phyloP scores from a whole-genome alignment of 2,329 filamentous ascomycete genomes.

The Fusarium sp. region DNA sequence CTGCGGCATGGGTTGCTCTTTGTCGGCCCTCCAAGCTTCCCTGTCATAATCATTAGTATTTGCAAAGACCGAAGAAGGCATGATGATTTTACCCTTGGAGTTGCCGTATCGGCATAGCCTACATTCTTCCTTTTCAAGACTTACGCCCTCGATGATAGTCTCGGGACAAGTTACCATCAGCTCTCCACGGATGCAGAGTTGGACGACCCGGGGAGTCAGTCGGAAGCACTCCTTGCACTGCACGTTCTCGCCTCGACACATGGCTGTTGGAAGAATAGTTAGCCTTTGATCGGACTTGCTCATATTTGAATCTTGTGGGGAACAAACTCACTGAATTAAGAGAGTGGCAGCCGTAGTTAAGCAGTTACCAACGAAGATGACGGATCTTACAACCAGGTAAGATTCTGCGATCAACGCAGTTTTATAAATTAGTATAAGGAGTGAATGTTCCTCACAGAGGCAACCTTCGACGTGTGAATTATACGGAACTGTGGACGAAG shows the following conservation, averaged over 20 bases:
- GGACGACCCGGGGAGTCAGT: slow-evolving; percentile 14
- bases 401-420: slow-evolving; percentile 7
- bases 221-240: slow-evolving; percentile 36
- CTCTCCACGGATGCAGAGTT: slow-evolving; percentile 34
- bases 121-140: slow-evolving; percentile 22
- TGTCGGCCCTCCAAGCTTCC: slow-evolving; percentile 16
- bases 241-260: slow-evolving; percentile 38
- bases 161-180: slow-evolving; percentile 28
- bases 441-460: slow-evolving; percentile 4
- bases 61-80: slow-evolving; percentile 11
- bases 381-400: slow-evolving; percentile 8
- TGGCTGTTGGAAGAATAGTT: not conserved
- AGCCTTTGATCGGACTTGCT: not conserved
- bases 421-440: slow-evolving; percentile 8
- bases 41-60: slow-evolving; percentile 25
- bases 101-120: slow-evolving; percentile 17
- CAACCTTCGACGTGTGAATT: not conserved
- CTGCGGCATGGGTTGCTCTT: slow-evolving; percentile 9
- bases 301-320: too few species aligned
- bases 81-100: slow-evolving; percentile 10
- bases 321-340: not conserved
- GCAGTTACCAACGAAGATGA: not conserved
- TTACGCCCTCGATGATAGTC: slow-evolving; percentile 30
- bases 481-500: too few species aligned
- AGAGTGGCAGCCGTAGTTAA: not conserved